Conservation (phyloP, 331 rosid genomes). For the Malus hybrid region DNA sequence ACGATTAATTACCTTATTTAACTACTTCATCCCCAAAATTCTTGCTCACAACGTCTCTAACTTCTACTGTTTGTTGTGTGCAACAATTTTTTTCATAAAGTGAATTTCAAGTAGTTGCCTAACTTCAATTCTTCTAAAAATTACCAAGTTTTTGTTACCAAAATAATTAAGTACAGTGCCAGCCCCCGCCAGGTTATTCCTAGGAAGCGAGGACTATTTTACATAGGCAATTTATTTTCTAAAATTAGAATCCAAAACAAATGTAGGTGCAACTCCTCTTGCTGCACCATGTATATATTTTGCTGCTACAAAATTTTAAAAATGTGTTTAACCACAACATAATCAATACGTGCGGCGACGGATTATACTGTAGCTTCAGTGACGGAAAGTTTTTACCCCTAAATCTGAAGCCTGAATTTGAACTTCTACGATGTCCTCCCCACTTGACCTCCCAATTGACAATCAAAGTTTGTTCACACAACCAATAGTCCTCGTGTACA, state of each 20-base stretch:
- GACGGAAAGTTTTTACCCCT: not conserved
- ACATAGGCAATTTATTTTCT: too few relatives aligned
- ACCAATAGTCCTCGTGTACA: not conserved
- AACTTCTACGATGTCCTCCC: not conserved
- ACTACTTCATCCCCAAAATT: not conserved
- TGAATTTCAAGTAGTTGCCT: not conserved
- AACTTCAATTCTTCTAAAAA: not conserved
- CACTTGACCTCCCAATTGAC: not conserved
- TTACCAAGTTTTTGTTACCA: too few relatives aligned
- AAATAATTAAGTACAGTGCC: too few relatives aligned
- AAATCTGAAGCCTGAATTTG: not conserved
- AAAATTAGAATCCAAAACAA: not conserved
- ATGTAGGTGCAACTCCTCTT: not conserved
- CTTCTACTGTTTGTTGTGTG: not conserved
- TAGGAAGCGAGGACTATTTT: too few relatives aligned
- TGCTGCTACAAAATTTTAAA: not conserved
- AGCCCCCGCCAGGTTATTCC: too few relatives aligned
- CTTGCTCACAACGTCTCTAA: not conserved
- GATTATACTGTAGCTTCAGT: not conserved
- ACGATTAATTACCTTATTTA: too few relatives aligned
- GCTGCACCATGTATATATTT: not conserved
- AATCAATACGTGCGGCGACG: not conserved
- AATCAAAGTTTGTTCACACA: not conserved
- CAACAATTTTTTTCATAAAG: not conserved
- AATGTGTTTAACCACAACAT: not conserved